Percentiles rank a stretch among this genome's conserved stretches.
These are phyloP conservation scores for Metschnikowia sp. DNA, from an alignment of 805 yeast species.

Conservation along the genomic window DNA sequence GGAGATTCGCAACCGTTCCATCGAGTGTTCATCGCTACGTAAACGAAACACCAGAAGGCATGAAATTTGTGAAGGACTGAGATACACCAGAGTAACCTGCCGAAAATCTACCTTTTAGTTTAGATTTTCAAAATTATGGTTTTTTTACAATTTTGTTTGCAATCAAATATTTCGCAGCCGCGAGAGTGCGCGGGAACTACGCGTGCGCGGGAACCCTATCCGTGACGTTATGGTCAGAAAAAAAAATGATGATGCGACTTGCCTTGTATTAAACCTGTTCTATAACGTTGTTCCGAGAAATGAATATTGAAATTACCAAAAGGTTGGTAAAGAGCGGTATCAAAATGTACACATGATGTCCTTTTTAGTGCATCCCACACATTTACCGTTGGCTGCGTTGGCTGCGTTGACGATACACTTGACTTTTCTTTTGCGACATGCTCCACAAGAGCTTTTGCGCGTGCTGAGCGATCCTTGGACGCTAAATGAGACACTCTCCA, in stretches of 20 bases:
- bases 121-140: no score
- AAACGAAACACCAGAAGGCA: no score
- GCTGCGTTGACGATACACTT: constrained; percentile 36
- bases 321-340: neutral
- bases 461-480: constrained; percentile 1
- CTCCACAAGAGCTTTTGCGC: constrained; percentile 37
- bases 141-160: no score
- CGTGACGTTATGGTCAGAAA: neutral
- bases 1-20: no score
- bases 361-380: constrained; percentile 42
- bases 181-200: no score
- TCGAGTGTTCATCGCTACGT: no score
- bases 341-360: constrained; percentile 27
- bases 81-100: no score
- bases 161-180: no score
- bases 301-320: neutral
- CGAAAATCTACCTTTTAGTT: no score
- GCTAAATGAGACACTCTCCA: constrained; percentile 1
- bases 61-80: no score
- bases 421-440: constrained; percentile 43
- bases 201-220: no score
- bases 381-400: constrained; percentile 25
- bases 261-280: no score
- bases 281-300: constrained; percentile 1
- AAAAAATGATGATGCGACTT: neutral